Conservation (phyloP, 495 filamentous ascomycete species). For the Trichocladium uniseriatum region DNA sequence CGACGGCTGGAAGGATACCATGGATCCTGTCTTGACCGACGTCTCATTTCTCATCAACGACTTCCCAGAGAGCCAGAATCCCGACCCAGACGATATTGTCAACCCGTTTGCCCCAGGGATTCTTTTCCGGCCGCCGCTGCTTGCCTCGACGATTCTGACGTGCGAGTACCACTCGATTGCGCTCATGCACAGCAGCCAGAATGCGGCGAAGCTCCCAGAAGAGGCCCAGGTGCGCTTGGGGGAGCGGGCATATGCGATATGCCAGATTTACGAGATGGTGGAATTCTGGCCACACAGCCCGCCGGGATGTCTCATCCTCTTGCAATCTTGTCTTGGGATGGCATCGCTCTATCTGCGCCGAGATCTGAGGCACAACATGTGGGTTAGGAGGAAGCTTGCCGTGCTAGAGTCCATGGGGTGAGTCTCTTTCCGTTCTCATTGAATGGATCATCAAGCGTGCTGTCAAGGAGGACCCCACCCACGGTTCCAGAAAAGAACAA, state of each 20-base stretch:
- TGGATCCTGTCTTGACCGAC: slow-evolving; percentile 52
- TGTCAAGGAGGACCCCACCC: no score
- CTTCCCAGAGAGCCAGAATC: slow-evolving; percentile 42
- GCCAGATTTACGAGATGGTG: slow-evolving; percentile 69
- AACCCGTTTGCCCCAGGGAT: slow-evolving; percentile 59
- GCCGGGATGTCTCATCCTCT: slow-evolving; percentile 56
- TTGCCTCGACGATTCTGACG: slow-evolving; percentile 58
- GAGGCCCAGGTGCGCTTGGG: slow-evolving; percentile 46
- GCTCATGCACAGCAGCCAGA: slow-evolving; percentile 72
- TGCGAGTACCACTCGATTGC: slow-evolving; percentile 71
- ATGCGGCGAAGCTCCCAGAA: slow-evolving; percentile 42
- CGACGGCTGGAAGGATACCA: slow-evolving; percentile 44
- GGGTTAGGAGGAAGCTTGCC: slow-evolving; percentile 72
- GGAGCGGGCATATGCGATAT: slow-evolving; percentile 56
- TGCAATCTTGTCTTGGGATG: slow-evolving; percentile 70
- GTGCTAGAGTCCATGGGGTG: slow-evolving; percentile 75
- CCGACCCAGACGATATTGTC: slow-evolving; percentile 56
- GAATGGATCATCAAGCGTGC: no score
- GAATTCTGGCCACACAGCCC: slow-evolving; percentile 62
- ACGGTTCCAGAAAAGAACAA: no score
- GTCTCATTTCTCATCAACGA: slow-evolving; percentile 48
- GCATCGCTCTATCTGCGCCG: slow-evolving; percentile 68
- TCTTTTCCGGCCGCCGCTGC: slow-evolving; percentile 59
- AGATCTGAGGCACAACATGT: slow-evolving; percentile 65
- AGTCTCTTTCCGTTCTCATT: slow-evolving; percentile 35